A percentile compares a stretch with the other conserved stretches of the same genome.
These are phyloP conservation scores for Flagelloscypha sp. DNA, from an alignment of 768 basidiomycete species.

Conservation along the genomic window DNA sequence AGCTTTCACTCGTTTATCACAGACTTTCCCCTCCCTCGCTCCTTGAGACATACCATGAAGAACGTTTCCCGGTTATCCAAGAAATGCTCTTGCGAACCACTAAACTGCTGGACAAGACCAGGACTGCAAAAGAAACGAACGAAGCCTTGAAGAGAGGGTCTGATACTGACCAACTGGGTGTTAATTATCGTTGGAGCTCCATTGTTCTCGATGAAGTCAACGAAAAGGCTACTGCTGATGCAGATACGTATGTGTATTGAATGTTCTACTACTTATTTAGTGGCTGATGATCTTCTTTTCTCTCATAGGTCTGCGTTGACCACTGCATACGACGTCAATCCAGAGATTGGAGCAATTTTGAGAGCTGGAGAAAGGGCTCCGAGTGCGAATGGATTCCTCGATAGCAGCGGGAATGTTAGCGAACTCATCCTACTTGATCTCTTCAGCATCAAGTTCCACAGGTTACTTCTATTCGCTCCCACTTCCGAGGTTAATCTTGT, in stretches of 20 bases:
- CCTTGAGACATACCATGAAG: slow-evolving; percentile 11
- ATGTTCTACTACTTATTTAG: no score
- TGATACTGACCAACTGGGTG: slow-evolving; percentile 6
- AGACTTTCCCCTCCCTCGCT: slow-evolving; percentile 7
- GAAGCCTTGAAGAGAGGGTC: no score
- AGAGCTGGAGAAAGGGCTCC: slow-evolving; percentile 24
- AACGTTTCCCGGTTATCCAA: slow-evolving; percentile 14
- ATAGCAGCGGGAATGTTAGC: slow-evolving; percentile 2
- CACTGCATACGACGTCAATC: not conserved
- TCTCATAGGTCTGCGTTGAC: slow-evolving; percentile 8
- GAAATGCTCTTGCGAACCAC: slow-evolving; percentile 13
- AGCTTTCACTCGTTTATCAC: slow-evolving; percentile 12
- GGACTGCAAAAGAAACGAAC: not conserved
- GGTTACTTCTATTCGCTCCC: no score
- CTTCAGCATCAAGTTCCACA: no score
- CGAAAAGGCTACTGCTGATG: slow-evolving; percentile 3
- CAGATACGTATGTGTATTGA: slow-evolving; percentile 1
- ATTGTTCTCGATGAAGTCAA: slow-evolving; percentile 17
- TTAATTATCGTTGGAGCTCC: slow-evolving; percentile 14
- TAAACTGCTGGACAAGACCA: not conserved
- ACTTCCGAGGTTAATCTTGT: no score
- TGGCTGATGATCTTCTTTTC: slow-evolving; percentile 1
- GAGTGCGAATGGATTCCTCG: slow-evolving; percentile 14
- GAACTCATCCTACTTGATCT: no score
- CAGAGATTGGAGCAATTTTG: slow-evolving; percentile 8